These are phyloP conservation scores for Ascochyta koolunga DNA, from an alignment of 2,329 filamentous ascomycete genomes.

Conservation along the genomic window DNA sequence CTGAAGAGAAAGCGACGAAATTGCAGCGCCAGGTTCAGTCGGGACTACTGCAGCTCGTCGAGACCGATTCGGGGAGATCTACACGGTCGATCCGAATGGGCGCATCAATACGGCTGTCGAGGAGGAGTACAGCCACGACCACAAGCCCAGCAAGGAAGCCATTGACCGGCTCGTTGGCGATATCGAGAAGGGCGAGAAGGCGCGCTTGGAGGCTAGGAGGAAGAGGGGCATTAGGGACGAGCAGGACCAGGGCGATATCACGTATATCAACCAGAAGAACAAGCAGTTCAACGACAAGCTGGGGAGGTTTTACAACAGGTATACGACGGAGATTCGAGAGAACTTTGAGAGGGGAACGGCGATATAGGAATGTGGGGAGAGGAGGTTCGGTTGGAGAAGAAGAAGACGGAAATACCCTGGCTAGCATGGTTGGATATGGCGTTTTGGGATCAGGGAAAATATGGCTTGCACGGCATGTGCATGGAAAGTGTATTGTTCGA, in stretches of 20 bases:
- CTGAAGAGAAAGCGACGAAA: constrained; percentile 81
- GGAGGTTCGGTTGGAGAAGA: background rate
- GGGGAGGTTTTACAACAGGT: constrained; percentile 96
- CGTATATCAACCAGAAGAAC: constrained; percentile 99
- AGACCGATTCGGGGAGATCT: constrained; percentile 89
- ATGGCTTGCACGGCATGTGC: background rate
- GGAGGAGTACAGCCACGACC: constrained; percentile 78
- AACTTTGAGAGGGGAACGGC: constrained; percentile 97
- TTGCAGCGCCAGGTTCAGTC: constrained; percentile 83
- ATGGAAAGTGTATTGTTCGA: background rate
- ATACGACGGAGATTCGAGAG: constrained; percentile 94
- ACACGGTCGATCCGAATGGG: constrained; percentile 90
- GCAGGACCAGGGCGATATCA: constrained; percentile 83
- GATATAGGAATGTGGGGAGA: constrained; percentile 62
- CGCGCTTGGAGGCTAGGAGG: constrained; percentile 81
- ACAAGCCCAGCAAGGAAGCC: constrained; percentile 84
- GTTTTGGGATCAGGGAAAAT: constrained; percentile 5
- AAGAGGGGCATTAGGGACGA: constrained; percentile 76
- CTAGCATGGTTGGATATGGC: constrained; percentile 11
- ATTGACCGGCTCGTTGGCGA: constrained; percentile 88
- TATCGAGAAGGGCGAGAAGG: constrained; percentile 85
- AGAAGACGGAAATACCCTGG: constrained; percentile 36
- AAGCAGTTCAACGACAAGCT: constrained; percentile 99
- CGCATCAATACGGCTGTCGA: constrained; percentile 90
- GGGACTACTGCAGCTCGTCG: constrained; percentile 88